Evolutionary conservation across 805 yeast species (phyloP).

Genomic region (Blastobotrys mokoenaii): DNA sequence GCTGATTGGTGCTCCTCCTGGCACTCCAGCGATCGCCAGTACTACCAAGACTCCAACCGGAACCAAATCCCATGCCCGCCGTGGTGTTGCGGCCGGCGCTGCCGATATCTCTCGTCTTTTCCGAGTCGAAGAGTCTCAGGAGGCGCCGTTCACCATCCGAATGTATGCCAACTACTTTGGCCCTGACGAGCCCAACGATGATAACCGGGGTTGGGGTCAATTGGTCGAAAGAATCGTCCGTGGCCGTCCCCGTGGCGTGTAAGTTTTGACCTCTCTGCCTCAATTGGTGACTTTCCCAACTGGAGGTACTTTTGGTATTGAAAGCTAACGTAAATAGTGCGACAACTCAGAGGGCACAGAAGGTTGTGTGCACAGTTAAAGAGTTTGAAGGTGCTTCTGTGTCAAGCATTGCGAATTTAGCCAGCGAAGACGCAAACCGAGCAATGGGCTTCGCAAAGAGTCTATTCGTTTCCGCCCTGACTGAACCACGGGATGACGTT

Average conservation of each 20-base stretch:
- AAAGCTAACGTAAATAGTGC: slow-evolving; percentile 32
- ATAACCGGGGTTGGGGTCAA: slow-evolving; percentile 84
- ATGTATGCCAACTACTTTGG: slow-evolving; percentile 62
- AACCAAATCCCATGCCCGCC: slow-evolving; percentile 35
- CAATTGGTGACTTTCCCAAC: background rate
- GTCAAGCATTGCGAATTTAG: slow-evolving; percentile 25
- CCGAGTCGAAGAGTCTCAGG: slow-evolving; percentile 56
- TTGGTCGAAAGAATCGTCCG: slow-evolving; percentile 66
- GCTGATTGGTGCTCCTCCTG: background rate
- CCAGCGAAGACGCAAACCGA: slow-evolving; percentile 32
- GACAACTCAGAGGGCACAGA: slow-evolving; percentile 72
- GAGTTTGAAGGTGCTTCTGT: slow-evolving; percentile 45
- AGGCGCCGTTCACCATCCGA: slow-evolving; percentile 58
- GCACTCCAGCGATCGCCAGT: background rate
- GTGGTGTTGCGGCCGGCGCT: slow-evolving; percentile 85
- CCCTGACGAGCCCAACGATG: slow-evolving; percentile 32
- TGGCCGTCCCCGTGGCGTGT: slow-evolving; percentile 58
- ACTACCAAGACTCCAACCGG: slow-evolving; percentile 13
- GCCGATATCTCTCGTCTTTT: slow-evolving; percentile 76
- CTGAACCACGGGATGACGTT: slow-evolving; percentile 18
- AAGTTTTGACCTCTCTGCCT: slow-evolving; percentile 3
- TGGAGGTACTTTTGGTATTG: too few relatives aligned
- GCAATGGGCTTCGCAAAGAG: slow-evolving; percentile 51
- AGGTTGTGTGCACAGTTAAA: slow-evolving; percentile 58
- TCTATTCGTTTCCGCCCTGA: slow-evolving; percentile 17